Base-by-base conservation (phyloP, 148 eudicot genomes). In the Rhododendron molle region DNA sequence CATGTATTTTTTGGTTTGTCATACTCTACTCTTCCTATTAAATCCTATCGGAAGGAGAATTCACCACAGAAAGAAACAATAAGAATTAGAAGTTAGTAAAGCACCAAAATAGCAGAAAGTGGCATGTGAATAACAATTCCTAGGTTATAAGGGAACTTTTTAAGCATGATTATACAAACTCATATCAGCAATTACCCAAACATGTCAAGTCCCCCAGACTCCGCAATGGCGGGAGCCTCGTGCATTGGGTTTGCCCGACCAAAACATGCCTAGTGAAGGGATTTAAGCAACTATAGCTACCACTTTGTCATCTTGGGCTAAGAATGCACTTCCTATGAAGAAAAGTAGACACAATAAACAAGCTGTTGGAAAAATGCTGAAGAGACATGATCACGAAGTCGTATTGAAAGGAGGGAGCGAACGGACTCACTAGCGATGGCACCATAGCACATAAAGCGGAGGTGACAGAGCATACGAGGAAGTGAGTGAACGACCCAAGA, bases 321-420 rank as follows among this genome's bases (percentile, higher is more conserved):
- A 54, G 58, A 84, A 84, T 21, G 82, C 85, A 82, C 86, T 86
- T 78, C 87, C 91, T 73, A 92, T 23, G 79, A 90, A 85, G 85
- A 92, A 87, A 77, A 90, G 50, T 18, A 92, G 43, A 78, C 85
- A 83, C 38, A 92, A 67, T 4, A 90, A 86, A 43, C 86, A 88
- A 69, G 90, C 89, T 72, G 88, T 86, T 72, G 90, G 90, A 43
- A 92, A 58, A 56, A 88, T 56, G 77, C 83, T 78, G 89, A 88
- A 90, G 28, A 89, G 11, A 76, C 90, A 89, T 84, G 91, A 85
- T 89, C 88, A n/a, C n/a, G n/a, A n/a, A n/a, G n/a, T n/a, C n/a
- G n/a, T n/a, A n/a, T n/a, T n/a, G n/a, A n/a, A n/a, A n/a, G n/a
- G n/a, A n/a, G n/a, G n/a, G n/a, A n/a, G n/a, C n/a, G n/a, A n/a